Evolutionary conservation across 2,329 filamentous ascomycete species (phyloP).

Genomic region (Neocatenulostroma microsporum): DNA sequence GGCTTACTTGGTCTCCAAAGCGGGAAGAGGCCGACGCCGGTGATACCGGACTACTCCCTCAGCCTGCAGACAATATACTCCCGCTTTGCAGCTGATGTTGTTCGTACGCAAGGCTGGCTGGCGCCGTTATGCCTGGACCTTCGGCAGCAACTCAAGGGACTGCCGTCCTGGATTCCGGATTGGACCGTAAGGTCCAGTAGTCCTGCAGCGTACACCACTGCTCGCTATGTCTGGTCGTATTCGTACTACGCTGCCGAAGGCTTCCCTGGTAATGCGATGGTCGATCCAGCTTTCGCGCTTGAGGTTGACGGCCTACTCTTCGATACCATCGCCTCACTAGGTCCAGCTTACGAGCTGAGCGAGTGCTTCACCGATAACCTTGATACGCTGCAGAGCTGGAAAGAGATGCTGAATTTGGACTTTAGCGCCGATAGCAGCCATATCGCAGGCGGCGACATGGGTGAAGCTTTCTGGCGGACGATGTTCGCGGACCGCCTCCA

Average conservation of each 20-base stretch:
- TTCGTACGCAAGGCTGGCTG: background rate
- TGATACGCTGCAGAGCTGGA: background rate
- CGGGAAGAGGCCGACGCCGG: background rate
- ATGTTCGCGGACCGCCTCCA: conserved; percentile 1
- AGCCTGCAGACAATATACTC: background rate
- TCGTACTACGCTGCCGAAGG: no score
- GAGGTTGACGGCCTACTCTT: background rate
- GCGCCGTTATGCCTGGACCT: background rate
- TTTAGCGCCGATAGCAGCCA: background rate
- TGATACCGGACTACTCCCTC: background rate
- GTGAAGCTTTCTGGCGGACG: background rate
- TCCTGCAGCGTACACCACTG: background rate
- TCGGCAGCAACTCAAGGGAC: background rate
- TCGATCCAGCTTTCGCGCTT: background rate
- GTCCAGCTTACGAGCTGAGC: background rate
- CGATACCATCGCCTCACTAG: background rate
- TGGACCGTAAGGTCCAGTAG: background rate
- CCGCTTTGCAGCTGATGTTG: background rate
- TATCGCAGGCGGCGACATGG: background rate
- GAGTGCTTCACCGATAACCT: background rate
- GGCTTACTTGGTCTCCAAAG: background rate
- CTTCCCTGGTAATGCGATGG: no score
- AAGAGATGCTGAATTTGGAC: background rate
- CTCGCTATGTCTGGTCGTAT: no score
- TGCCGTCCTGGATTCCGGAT: conserved; percentile 1